phyloP scores from a whole-genome alignment of 176 grass and related monocot species.

The Oryza nivara region DNA sequence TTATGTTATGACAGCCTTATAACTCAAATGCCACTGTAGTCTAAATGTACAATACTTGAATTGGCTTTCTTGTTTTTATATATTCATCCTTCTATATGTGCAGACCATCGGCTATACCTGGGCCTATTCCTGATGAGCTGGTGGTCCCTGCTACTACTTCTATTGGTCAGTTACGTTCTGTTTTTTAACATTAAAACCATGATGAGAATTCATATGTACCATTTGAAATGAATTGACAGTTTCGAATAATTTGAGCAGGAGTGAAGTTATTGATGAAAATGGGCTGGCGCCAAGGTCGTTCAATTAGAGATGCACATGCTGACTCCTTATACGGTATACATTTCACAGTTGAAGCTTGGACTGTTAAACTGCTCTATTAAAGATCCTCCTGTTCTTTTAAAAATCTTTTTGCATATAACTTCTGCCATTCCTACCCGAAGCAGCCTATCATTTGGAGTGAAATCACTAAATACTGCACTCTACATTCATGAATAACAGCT shows the following conservation, averaged over 20 bases:
- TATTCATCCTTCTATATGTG: constrained; percentile 7
- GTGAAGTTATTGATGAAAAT: constrained; percentile 88
- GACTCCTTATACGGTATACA: constrained; percentile 83
- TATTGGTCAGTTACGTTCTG: constrained; percentile 56
- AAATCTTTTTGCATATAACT: background rate
- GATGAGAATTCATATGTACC: constrained; percentile 8
- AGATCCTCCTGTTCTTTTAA: background rate
- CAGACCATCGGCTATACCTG: constrained; percentile 90
- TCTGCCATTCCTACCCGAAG: background rate
- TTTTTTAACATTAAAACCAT: constrained; percentile 31
- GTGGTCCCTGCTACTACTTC: constrained; percentile 73
- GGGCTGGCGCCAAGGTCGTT: constrained; percentile 94
- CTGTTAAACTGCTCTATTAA: background rate
- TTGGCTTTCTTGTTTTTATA: background rate
- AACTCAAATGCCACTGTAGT: background rate
- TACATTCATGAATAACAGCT: constrained; percentile 12
- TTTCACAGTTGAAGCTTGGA: constrained; percentile 24
- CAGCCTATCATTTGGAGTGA: constrained; percentile 4
- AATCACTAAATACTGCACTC: background rate
- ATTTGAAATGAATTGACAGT: constrained; percentile 18
- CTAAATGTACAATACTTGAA: background rate
- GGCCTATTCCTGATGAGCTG: constrained; percentile 90
- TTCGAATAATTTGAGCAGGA: constrained; percentile 58
- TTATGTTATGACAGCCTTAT: constrained; percentile 1
- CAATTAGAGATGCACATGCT: constrained; percentile 80